Base-by-base conservation (phyloP, 441 rosid species). In the Corymbia calophylla region DNA sequence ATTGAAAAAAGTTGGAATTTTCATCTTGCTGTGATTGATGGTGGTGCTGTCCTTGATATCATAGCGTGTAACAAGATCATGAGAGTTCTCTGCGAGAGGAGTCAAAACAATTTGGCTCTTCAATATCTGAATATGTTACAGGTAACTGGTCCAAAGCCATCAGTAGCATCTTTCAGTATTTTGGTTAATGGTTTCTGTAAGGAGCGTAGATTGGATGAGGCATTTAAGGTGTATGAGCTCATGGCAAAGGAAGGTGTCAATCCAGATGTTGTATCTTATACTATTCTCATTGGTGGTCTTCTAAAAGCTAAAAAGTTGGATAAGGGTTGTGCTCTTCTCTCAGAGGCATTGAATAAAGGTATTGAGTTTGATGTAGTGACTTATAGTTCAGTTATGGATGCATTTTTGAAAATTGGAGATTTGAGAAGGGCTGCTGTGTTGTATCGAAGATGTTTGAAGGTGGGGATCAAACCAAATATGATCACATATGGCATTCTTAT, bases 61-160 rank as follows among this genome's bases (percentile, higher is more conserved):
- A 91, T 91, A 88, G 88, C 93, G 29, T 94, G 95, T 68, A 94
- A 94, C 90, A 94, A 92, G 91, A 60, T 93, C 87, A 80, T 94
- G 73, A 93, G 86, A 86, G 58, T n/a, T 89, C 92, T 94, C 80
- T 92, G 91, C 1, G 35, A 77, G 88, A 85, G 89, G 14, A 86
- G 35, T 89, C 88, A 92, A 82, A 89, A 88, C 53, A 90, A 88
- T 39, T 66, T 87, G 87, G 94, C 94, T 89, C 86, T 88, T 77
- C 86, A 6, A 49, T 87, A 92, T 68, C 92, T 94, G 64, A 82
- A 90, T 77, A 81, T 90, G 91, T 25, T 93, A 35, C 84, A 92
- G 39, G 49, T 39, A 66, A 89, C 88, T 91, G 95, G 96, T 87
- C 95, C 94, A 10, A 81, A 53, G 70, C 95, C 95, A 23, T 93